These are phyloP conservation scores for Talaromyces funiculosus DNA, from an alignment of 2,329 filamentous ascomycete genomes.

Conservation along the genomic window DNA sequence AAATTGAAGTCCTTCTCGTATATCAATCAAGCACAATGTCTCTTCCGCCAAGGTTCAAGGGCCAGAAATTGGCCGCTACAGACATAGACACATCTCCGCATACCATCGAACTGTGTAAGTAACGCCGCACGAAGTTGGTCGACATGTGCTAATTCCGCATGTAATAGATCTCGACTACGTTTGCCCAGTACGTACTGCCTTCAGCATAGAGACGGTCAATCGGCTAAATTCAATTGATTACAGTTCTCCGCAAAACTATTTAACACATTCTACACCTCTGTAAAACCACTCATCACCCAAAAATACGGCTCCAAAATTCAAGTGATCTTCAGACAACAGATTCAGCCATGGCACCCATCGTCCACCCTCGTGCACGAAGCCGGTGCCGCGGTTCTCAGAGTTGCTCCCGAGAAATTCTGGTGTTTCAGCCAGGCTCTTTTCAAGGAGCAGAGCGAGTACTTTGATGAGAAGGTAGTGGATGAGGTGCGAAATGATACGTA, in stretches of 20 bases:
- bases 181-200: conserved; percentile 54
- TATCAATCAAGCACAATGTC: conserved; percentile 41
- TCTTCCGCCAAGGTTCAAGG: conserved; percentile 54
- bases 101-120: conserved; percentile 37
- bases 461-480: conserved; percentile 76
- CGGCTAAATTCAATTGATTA: neutral
- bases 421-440: conserved; percentile 67
- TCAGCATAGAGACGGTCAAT: conserved; percentile 16
- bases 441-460: conserved; percentile 67
- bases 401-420: conserved; percentile 71
- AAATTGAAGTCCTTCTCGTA: neutral
- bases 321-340: conserved; percentile 82
- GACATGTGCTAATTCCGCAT: neutral
- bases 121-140: neutral
- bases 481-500: conserved; percentile 85
- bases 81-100: conserved; percentile 23
- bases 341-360: conserved; percentile 93
- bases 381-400: conserved; percentile 68
- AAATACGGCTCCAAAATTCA: conserved; percentile 60
- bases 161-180: conserved; percentile 74
- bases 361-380: conserved; percentile 69
- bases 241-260: conserved; percentile 66
- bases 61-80: conserved; percentile 38
- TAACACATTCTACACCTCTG: conserved; percentile 63
- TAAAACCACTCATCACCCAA: conserved; percentile 58